These are phyloP conservation scores for Salvia splendens DNA, from an alignment of 257 asterid genomes.

Conservation along the genomic window DNA sequence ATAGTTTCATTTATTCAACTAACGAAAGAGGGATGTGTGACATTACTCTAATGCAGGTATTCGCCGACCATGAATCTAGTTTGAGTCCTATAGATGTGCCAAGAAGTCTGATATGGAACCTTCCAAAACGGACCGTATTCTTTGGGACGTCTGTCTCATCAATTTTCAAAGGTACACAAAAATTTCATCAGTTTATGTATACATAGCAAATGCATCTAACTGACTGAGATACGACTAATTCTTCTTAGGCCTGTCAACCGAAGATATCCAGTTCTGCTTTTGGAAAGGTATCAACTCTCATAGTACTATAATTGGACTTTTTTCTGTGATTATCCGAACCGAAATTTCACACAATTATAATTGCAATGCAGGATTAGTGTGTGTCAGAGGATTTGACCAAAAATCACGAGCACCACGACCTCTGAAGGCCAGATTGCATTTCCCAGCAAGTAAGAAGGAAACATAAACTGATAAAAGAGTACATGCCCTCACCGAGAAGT, in stretches of 20 bases:
- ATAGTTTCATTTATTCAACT: neutral
- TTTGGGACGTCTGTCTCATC: constrained; percentile 87
- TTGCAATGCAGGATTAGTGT: constrained; percentile 68
- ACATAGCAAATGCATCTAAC: constrained; percentile 28
- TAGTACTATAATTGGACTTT: constrained; percentile 9
- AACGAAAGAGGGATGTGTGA: neutral
- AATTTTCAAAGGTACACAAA: constrained; percentile 71
- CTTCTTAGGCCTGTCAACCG: constrained; percentile 71
- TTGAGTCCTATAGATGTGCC: constrained; percentile 74
- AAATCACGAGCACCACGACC: constrained; percentile 77
- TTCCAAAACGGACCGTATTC: constrained; percentile 79
- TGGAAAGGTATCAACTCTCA: constrained; percentile 74
- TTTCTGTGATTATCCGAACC: neutral
- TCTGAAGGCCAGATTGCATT: constrained; percentile 71
- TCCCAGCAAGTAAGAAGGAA: constrained; percentile 62
- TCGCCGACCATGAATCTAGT: constrained; percentile 89
- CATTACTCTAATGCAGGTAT: constrained; percentile 53
- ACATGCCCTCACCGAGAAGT: constrained; percentile 30
- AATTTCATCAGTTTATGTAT: constrained; percentile 19
- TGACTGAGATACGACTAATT: constrained; percentile 30
- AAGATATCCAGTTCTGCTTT: constrained; percentile 76
- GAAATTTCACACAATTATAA: constrained; percentile 1
- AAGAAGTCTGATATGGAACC: constrained; percentile 69
- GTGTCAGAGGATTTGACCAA: constrained; percentile 85
- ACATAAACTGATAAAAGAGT: neutral